Base-by-base conservation (phyloP, 495 filamentous ascomycete species). In the Penicillium dipodomyicola region DNA sequence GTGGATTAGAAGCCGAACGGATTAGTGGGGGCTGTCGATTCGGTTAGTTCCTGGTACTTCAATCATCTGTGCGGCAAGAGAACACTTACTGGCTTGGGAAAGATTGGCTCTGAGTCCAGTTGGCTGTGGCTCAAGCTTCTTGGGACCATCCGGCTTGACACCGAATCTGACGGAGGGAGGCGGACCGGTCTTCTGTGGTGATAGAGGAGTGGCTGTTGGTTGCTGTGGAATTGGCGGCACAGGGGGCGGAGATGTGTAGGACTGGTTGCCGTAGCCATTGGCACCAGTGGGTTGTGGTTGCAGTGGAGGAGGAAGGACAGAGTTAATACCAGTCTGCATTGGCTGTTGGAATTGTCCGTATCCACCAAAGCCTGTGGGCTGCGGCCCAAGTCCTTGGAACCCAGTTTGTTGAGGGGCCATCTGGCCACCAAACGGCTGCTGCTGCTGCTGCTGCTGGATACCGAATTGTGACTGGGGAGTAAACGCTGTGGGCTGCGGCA, bases 101-200 rank as follows among this genome's bases (percentile, higher is more conserved):
- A 97, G 80, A 69, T 97, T 96, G 52, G 94, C 94, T 79, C 87
- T 86, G 59, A 87, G 72, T 62, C 94, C 95, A 25, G 94, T 98
- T 22, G 92, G 82, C 77, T 98, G 94, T 30, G 92, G 89, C 57
- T 83, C 82, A 64, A 97, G 74, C 68, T 90, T 92, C 71, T 91
- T 90, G 30, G 80, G 71, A 10, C 75, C 76, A 35, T 83, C 85
- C 19, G 73, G 73, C 60, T 80, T 76, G 44, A 96, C 87, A 22
- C 94, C 94, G 65, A 98, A 98, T 58, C 91, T 79, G 19, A 98
- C 83, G 17, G 91, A 85, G 30, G 94, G 94, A 32, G 94, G 75
- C n/a, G 94, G 95, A 0, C 94, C 94, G 3, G 94, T 98, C 78
- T 92, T 87, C 71, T 98, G 94, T 32, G 94, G 86, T 46, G 85